Conservation (phyloP, 208 protist genomes). For the Willaertia magna region DNA sequence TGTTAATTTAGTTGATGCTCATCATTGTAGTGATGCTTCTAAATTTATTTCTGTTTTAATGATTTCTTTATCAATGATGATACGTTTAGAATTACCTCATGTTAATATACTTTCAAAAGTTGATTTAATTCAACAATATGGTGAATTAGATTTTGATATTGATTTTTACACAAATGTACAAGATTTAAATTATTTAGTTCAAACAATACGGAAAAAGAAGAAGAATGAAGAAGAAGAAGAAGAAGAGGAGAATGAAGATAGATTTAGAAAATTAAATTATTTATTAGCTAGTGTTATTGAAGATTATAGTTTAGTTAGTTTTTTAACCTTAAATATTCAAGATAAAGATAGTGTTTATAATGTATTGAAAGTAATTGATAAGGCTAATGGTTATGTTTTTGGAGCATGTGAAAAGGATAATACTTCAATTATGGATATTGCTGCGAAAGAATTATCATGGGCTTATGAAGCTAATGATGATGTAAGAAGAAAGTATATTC, state of each 20-base stretch:
- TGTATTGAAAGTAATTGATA: constrained; percentile 42
- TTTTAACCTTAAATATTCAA: constrained; percentile 61
- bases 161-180: constrained; percentile 62
- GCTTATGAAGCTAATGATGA: not conserved
- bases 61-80: constrained; percentile 83
- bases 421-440: constrained; percentile 6
- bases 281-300: constrained; percentile 72
- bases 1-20: constrained; percentile 84
- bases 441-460: not conserved
- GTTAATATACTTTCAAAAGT: constrained; percentile 94
- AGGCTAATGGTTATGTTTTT: constrained; percentile 47
- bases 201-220: constrained; percentile 15
- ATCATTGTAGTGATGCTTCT: constrained; percentile 74
- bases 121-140: constrained; percentile 59
- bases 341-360: constrained; percentile 36
- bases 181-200: constrained; percentile 61
- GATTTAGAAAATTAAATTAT: not conserved
- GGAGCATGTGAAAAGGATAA: constrained; percentile 8
- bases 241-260: not conserved
- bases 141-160: constrained; percentile 49
- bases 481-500: not conserved
- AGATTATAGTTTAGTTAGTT: constrained; percentile 81
- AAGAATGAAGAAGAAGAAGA: not conserved
- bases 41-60: constrained; percentile 88
- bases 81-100: constrained; percentile 80